Evolutionary conservation across 768 basidiomycete species (phyloP).

Genomic region (Leccinum ochraceum): DNA sequence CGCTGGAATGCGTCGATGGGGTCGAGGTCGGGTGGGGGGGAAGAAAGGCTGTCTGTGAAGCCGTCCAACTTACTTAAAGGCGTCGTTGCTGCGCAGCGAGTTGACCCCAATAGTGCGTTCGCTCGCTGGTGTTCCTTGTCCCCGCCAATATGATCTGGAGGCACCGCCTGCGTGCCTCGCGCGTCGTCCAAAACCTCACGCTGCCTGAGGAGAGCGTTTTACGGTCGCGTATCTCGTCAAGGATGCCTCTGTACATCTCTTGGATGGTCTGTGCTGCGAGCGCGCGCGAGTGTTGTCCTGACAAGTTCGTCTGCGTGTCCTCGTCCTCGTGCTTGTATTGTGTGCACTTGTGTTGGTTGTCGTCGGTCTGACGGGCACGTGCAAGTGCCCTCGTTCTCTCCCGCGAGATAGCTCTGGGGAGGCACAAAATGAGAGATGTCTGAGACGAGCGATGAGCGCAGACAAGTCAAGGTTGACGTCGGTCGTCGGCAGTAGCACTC

Average conservation of each 20-base stretch:
- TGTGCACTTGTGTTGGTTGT: not conserved
- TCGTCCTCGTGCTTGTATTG: not conserved
- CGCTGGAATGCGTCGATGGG: too few relatives aligned
- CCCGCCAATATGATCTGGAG: not conserved
- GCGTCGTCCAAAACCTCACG: constrained; percentile 78
- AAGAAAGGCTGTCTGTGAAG: too few relatives aligned
- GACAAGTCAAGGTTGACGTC: constrained; percentile 83
- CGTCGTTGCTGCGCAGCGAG: too few relatives aligned
- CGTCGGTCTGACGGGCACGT: not conserved
- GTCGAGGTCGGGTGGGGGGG: too few relatives aligned
- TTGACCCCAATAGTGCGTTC: too few relatives aligned
- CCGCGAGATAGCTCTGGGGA: constrained; percentile 50
- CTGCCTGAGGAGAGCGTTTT: too few relatives aligned
- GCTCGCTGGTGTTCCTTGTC: not conserved
- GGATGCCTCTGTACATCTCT: constrained; percentile 65
- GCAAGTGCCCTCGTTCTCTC: constrained; percentile 20
- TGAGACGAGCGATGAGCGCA: constrained; percentile 81
- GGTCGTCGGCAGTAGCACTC: constrained; percentile 47
- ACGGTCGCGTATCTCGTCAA: constrained; percentile 52
- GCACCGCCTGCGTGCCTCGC: constrained; percentile 53
- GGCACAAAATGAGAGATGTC: constrained; percentile 82
- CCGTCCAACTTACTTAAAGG: too few relatives aligned
- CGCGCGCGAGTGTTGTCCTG: constrained; percentile 64
- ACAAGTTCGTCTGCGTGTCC: constrained; percentile 27
- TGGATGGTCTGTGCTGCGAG: constrained; percentile 71